Base-by-base conservation (phyloP, 2,329 filamentous ascomycete species). In the Fusarium sp. region DNA sequence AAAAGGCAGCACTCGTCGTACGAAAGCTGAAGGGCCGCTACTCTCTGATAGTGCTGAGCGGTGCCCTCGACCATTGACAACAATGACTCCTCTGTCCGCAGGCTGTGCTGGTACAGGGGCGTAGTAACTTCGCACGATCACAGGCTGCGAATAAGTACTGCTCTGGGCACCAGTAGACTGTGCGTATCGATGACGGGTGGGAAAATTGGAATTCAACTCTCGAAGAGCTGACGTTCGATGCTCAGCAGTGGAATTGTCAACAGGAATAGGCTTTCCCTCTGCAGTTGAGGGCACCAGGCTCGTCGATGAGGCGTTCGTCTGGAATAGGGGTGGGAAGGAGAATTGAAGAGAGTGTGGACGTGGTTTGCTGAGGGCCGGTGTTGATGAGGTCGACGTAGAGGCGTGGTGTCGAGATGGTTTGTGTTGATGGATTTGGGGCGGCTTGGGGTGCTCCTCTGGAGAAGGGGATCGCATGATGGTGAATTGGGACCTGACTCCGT, bases 81-180 rank as follows among this genome's bases (percentile, higher is more conserved):
- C 66, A 44, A 80, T 71, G 21, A 80, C 77, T 30, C 79, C 78
- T 40, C 79, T 78, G 37, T 77, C 80, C 23, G 79, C 74, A 32
- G 79, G 79, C 28, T 82, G 82, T 46, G 76, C 79, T 19, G 80
- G 77, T 30, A 76, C 82, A 16, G 82, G 85, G 3, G 88, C 86
- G 47, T 88, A 89, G 77, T 92, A 91, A 54, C 89, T 91, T 65
- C 89, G 86, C 30, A 92, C 90, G 43, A 92, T 88, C 64, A 92
- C 89, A n/a, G 90, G 90, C 70, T 91, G 89, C 6, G 88, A 90
- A 77, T 89, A 90, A 43, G 89, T 91, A 72, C 85, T 88, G 80
- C 82, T 89, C 76, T 87, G 84, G 23, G 89, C 85, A 16, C 87
- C 86, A 18, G 86, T 86, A 30, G 88, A 88, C 79, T 89, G 88